Conservation (phyloP, 1,284 basidiomycete genomes). For the Erythrobasidium hasegawianum region DNA sequence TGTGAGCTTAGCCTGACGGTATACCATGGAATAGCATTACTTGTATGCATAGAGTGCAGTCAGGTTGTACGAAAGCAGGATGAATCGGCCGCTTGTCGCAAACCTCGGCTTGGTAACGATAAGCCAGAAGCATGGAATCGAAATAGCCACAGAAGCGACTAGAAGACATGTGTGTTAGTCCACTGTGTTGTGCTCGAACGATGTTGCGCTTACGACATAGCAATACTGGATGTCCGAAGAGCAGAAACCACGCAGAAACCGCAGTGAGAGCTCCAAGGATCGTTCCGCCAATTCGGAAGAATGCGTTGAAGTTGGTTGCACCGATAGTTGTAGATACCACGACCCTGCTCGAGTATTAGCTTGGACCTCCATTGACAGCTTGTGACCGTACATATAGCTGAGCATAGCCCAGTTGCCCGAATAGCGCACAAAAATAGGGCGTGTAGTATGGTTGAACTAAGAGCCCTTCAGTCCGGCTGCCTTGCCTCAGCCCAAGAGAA, state of each 20-base stretch:
- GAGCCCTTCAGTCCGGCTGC: too few relatives aligned
- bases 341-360: conserved; percentile 49
- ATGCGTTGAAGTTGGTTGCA: conserved; percentile 52
- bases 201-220: conserved; percentile 9
- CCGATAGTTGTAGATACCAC: conserved; percentile 85
- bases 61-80: conserved; percentile 53
- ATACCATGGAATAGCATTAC: too few relatives aligned
- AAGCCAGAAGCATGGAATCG: conserved; percentile 88
- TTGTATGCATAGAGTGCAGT: conserved; percentile 36
- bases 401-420: conserved; percentile 93
- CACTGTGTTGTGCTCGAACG: too few relatives aligned
- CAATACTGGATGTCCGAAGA: conserved; percentile 23
- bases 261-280: conserved; percentile 35
- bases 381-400: conserved; percentile 61
- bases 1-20: too few relatives aligned
- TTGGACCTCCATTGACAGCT: conserved; percentile 46
- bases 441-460: conserved; percentile 70
- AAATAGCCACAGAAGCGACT: conserved; percentile 82
- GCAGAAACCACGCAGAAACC: conserved; percentile 26
- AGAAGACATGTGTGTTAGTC: too few relatives aligned
- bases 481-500: too few relatives aligned
- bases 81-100: conserved; percentile 75
- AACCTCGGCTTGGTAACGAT: conserved; percentile 60
- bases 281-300: conserved; percentile 72
- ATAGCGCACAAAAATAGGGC: conserved; percentile 72